Evolutionary conservation across 2,329 filamentous ascomycete genomes (phyloP).

Genomic region (Paecilomyces fulvus): DNA sequence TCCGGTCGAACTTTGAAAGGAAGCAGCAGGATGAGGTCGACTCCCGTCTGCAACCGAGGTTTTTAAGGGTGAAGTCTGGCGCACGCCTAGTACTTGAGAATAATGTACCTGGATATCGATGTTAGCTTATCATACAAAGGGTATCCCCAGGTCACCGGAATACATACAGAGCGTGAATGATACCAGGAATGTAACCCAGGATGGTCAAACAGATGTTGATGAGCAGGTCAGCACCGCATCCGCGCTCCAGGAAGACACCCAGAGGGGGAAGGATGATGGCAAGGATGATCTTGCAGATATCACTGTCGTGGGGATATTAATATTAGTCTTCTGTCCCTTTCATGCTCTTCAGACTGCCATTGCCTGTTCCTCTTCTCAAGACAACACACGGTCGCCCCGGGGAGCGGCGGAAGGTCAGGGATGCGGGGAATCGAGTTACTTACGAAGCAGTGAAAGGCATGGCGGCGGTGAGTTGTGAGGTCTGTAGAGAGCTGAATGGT

Average conservation of each 20-base stretch:
- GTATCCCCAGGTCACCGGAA: conserved; percentile 2
- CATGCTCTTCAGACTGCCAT: neutral
- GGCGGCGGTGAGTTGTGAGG: conserved; percentile 20
- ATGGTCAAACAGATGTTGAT: conserved; percentile 90
- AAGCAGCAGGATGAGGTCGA: neutral
- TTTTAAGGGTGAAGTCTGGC: neutral
- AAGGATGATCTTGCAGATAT: conserved; percentile 76
- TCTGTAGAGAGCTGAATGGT: neutral
- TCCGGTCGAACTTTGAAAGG: neutral
- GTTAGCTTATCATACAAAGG: neutral
- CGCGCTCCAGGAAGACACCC: conserved; percentile 89
- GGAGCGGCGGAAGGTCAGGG: conserved; percentile 1
- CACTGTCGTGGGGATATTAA: conserved; percentile 36
- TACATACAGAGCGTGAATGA: conserved; percentile 80
- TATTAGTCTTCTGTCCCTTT: neutral
- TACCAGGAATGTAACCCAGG: conserved; percentile 68
- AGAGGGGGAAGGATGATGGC: conserved; percentile 83
- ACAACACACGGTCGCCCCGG: neutral
- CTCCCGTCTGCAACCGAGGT: neutral
- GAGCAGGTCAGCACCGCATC: conserved; percentile 75
- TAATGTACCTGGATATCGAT: conserved; percentile 57
- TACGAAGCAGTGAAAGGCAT: conserved; percentile 46
- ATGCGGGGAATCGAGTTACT: conserved; percentile 17
- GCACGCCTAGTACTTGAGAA: conserved; percentile 67
- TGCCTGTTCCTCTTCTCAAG: neutral